phyloP scores from a whole-genome alignment of 768 basidiomycete species.

The Boletus subparvulus region DNA sequence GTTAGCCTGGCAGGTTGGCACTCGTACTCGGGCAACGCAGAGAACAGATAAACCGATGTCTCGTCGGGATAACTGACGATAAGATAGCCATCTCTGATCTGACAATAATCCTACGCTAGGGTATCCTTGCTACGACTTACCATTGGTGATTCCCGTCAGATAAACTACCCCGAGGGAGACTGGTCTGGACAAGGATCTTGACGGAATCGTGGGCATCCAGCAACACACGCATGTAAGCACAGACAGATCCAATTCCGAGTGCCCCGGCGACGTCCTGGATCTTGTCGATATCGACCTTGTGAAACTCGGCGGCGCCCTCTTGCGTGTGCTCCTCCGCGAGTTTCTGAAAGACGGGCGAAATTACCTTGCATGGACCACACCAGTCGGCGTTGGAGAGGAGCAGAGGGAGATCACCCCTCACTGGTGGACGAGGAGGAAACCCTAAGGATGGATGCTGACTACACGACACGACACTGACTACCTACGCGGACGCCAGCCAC shows the following conservation, averaged over 20 bases:
- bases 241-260: conserved; percentile 53
- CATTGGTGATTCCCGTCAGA: too few species aligned
- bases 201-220: neutral
- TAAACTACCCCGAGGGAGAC: neutral
- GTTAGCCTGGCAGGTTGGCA: neutral
- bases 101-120: neutral
- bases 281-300: conserved; percentile 67
- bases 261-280: conserved; percentile 43
- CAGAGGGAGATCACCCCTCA: too few species aligned
- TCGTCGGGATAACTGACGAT: neutral
- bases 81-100: neutral
- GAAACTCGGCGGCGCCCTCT: conserved; percentile 46
- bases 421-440: too few species aligned
- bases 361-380: conserved; percentile 17
- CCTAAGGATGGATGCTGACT: too few species aligned
- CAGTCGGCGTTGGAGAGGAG: too few species aligned
- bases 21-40: neutral
- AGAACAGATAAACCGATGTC: neutral
- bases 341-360: conserved; percentile 13
- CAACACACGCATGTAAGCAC: conserved; percentile 14
- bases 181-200: neutral
- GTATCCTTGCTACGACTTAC: neutral
- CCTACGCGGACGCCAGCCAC: too few species aligned
- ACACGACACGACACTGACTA: too few species aligned
- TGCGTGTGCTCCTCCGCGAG: conserved; percentile 1